A percentile compares a stretch with the other conserved stretches of the same genome.
Evolutionary conservation across 108 stramenopile genomes (phyloP).

Genomic region (Fistulifera pelliculosa): DNA sequence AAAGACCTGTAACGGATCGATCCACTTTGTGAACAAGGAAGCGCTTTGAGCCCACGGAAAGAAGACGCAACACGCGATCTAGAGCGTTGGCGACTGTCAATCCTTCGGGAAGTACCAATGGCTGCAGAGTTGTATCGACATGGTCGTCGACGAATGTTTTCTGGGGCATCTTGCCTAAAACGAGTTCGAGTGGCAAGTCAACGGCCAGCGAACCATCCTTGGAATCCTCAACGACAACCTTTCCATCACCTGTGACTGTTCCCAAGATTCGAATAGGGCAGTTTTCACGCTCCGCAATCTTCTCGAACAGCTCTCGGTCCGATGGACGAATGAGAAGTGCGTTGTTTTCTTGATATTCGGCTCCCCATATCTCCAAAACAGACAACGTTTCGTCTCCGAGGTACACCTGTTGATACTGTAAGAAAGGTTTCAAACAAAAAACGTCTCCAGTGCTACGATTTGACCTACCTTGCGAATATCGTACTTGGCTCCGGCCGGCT

Average conservation of each 20-base stretch:
- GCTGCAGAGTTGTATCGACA: slow-evolving; percentile 38
- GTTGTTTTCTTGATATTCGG: slow-evolving; percentile 99
- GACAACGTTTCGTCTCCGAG: slow-evolving; percentile 93
- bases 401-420: slow-evolving; percentile 44
- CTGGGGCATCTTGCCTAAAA: slow-evolving; percentile 97
- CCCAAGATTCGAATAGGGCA: slow-evolving; percentile 88
- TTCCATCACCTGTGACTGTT: slow-evolving; percentile 86
- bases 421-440: no score
- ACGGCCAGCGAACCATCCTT: slow-evolving; percentile 86
- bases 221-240: slow-evolving; percentile 89
- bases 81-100: slow-evolving; percentile 61
- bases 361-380: slow-evolving; percentile 97
- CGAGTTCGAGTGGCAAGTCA: slow-evolving; percentile 92
- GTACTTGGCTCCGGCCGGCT: slow-evolving; percentile 92
- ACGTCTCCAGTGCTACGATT: no score
- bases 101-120: slow-evolving; percentile 61
- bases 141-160: slow-evolving; percentile 90
- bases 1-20: slow-evolving; percentile 95
- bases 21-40: slow-evolving; percentile 99
- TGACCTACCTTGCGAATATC: slow-evolving; percentile 87
- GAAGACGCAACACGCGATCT: slow-evolving; percentile 88
- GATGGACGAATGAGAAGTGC: slow-evolving; percentile 83
- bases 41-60: slow-evolving; percentile 96
- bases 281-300: slow-evolving; percentile 89
- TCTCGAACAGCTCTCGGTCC: slow-evolving; percentile 66